These are phyloP conservation scores for Ceratobasidium theobromae DNA, from an alignment of 1,284 basidiomycete genomes.

Conservation along the genomic window DNA sequence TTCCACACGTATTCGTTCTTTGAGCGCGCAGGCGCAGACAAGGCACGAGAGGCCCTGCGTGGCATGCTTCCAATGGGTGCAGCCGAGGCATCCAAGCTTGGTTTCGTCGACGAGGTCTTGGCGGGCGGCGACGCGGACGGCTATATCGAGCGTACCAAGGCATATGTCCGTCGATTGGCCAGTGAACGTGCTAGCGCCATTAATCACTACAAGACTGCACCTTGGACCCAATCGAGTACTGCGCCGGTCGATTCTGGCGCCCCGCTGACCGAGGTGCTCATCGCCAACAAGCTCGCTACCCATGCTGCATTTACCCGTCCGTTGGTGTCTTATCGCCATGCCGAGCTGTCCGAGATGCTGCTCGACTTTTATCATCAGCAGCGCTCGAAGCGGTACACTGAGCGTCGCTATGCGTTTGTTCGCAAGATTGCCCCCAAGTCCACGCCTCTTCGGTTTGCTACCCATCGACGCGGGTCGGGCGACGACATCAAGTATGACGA, in stretches of 20 bases:
- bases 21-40: constrained; percentile 43
- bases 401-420: constrained; percentile 47
- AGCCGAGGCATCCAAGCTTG: constrained; percentile 39
- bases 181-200: constrained; percentile 31
- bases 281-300: constrained; percentile 41
- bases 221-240: constrained; percentile 35
- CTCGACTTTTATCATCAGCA: constrained; percentile 48
- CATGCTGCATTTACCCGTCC: constrained; percentile 40
- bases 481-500: constrained; percentile 44
- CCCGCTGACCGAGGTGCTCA: constrained; percentile 39
- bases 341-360: constrained; percentile 50
- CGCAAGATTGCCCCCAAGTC: constrained; percentile 45
- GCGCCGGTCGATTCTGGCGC: not conserved
- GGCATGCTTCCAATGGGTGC: constrained; percentile 48
- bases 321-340: constrained; percentile 44
- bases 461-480: constrained; percentile 40
- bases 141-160: constrained; percentile 32
- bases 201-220: constrained; percentile 35
- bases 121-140: constrained; percentile 29
- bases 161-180: constrained; percentile 37
- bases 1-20: constrained; percentile 48
- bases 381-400: constrained; percentile 46
- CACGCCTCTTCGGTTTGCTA: constrained; percentile 46
- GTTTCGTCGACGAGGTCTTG: constrained; percentile 43
- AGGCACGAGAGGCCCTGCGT: constrained; percentile 42